phyloP scores from a whole-genome alignment of 73 alveolate genomes.

The Paraurostyla sp. region DNA sequence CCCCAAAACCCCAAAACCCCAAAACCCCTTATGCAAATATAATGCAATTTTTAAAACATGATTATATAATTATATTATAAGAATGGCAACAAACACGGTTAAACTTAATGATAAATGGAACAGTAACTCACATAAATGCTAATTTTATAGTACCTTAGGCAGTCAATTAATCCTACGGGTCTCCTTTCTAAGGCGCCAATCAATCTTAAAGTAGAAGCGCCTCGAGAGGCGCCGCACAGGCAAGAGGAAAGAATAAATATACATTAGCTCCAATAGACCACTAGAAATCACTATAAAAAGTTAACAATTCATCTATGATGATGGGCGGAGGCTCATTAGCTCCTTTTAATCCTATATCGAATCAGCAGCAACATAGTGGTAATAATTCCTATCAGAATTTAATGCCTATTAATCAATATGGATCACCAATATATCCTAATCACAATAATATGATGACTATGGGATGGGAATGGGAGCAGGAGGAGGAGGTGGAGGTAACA shows the following conservation, averaged over 20 bases:
- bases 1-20: too few species aligned
- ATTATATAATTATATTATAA: too few species aligned
- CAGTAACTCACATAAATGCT: not conserved
- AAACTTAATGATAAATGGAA: constrained; percentile 66
- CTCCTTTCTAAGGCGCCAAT: not conserved
- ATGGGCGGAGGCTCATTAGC: not conserved
- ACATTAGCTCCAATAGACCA: constrained; percentile 63
- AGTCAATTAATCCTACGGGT: not conserved
- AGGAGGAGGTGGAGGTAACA: not conserved
- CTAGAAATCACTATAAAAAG: constrained; percentile 13
- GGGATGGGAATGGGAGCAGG: not conserved
- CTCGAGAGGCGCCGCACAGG: constrained; percentile 24
- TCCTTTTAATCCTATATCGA: not conserved
- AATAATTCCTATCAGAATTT: not conserved
- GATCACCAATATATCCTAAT: constrained; percentile 3
- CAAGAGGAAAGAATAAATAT: constrained; percentile 47
- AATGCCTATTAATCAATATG: constrained; percentile 16
- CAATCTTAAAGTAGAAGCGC: constrained; percentile 9
- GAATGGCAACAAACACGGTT: constrained; percentile 69
- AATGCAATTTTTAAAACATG: too few species aligned
- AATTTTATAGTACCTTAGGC: not conserved
- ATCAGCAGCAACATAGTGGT: not conserved
- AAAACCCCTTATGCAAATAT: too few species aligned
- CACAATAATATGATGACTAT: constrained; percentile 10
- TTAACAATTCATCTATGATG: not conserved